These are phyloP conservation scores for Pleurostoma richardsiae DNA, from an alignment of 2,329 filamentous ascomycete genomes.

Conservation along the genomic window DNA sequence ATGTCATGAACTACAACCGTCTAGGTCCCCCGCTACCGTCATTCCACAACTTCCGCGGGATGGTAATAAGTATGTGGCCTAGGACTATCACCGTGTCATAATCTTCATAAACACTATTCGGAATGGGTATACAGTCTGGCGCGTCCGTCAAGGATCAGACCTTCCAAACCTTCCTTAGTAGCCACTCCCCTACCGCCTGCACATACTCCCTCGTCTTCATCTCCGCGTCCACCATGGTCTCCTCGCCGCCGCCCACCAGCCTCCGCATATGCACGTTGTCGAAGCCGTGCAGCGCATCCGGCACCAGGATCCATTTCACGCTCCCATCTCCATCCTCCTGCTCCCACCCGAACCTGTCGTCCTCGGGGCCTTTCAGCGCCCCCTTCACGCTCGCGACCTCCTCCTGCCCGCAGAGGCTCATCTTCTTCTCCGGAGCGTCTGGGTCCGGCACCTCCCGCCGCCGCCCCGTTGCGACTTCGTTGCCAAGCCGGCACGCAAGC, in stretches of 20 bases:
- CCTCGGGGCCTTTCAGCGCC: constrained; percentile 8
- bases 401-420: constrained; percentile 4
- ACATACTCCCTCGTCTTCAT: constrained; percentile 15
- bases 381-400: constrained; percentile 16
- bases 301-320: constrained; percentile 24
- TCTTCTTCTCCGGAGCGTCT: constrained; percentile 4
- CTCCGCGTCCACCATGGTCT: constrained; percentile 11
- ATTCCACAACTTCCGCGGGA: too few relatives aligned
- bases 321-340: constrained; percentile 9
- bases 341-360: constrained; percentile 21
- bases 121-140: too few relatives aligned
- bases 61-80: too few relatives aligned
- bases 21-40: too few relatives aligned
- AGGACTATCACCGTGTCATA: too few relatives aligned
- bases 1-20: too few relatives aligned
- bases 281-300: constrained; percentile 23
- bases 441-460: constrained; percentile 13
- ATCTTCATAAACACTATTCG: too few relatives aligned
- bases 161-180: constrained; percentile 5
- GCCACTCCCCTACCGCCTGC: constrained; percentile 5
- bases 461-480: constrained; percentile 18
- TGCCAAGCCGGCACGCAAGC: constrained; percentile 26
- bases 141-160: background rate
- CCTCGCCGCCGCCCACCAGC: background rate
- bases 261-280: constrained; percentile 14